phyloP scores from a whole-genome alignment of 2,329 filamentous ascomycete species.

The Pestalotiopsis fici region DNA sequence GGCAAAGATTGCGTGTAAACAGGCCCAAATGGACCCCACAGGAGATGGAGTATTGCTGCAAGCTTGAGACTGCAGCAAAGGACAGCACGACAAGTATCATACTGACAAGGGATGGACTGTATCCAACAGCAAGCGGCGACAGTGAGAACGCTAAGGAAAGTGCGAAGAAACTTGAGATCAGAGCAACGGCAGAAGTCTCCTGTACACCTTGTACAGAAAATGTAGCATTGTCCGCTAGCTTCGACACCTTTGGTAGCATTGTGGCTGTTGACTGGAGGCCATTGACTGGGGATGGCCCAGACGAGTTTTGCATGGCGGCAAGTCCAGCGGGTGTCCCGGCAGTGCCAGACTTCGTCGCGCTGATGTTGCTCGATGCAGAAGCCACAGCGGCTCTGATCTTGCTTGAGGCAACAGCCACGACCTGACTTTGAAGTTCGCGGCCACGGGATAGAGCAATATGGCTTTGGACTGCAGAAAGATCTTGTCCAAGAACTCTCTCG shows the following conservation, averaged over 20 bases:
- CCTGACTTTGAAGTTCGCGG: background rate
- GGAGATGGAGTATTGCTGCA: constrained; percentile 3
- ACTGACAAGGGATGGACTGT: background rate
- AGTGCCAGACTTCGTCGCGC: background rate
- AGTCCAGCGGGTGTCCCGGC: background rate
- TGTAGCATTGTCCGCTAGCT: background rate
- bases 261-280: background rate
- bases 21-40: constrained; percentile 8
- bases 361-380: background rate
- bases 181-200: background rate
- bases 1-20: constrained; percentile 14
- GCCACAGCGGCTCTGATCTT: no score
- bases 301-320: background rate
- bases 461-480: background rate
- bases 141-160: background rate
- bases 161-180: background rate
- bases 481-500: background rate
- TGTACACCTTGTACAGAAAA: no score
- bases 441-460: background rate
- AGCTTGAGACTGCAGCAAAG: background rate
- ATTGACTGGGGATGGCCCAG: background rate
- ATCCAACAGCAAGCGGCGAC: background rate
- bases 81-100: background rate
- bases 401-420: background rate
- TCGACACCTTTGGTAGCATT: background rate